Evolutionary conservation across 371 early-diverging fungal genomes (phyloP).

Genomic region (Mucor mucedo): DNA sequence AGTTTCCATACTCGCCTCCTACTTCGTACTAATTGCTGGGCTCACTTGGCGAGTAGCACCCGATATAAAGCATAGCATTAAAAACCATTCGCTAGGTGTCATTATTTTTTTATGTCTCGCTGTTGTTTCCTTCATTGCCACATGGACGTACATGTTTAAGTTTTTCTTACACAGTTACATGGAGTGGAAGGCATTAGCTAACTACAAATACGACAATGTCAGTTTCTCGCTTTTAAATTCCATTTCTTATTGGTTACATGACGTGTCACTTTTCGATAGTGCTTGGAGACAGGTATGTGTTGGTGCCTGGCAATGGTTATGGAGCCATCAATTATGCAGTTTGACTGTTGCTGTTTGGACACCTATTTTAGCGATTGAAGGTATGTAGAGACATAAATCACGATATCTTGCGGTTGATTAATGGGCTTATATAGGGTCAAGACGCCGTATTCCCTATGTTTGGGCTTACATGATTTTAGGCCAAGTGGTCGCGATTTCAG

Average conservation of each 20-base stretch:
- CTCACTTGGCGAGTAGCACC: constrained; percentile 32
- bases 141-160: constrained; percentile 50
- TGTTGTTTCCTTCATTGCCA: constrained; percentile 24
- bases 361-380: constrained; percentile 51
- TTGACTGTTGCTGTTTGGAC: constrained; percentile 51
- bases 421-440: constrained; percentile 25
- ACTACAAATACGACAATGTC: background rate
- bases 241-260: constrained; percentile 49
- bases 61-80: constrained; percentile 7
- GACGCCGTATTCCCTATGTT: constrained; percentile 37
- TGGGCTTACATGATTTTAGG: constrained; percentile 54
- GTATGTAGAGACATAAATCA: constrained; percentile 14
- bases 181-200: constrained; percentile 19
- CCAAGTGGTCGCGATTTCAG: constrained; percentile 50
- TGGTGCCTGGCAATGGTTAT: constrained; percentile 47
- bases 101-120: constrained; percentile 26
- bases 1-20: constrained; percentile 39
- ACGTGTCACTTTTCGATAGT: constrained; percentile 42
- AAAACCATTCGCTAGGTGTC: background rate
- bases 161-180: constrained; percentile 41
- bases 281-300: constrained; percentile 44
- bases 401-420: background rate
- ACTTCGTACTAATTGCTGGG: constrained; percentile 38
- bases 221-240: constrained; percentile 23
- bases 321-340: constrained; percentile 49